Base-by-base conservation (phyloP, 2,329 filamentous ascomycete species). In the Beauveria caledonica region DNA sequence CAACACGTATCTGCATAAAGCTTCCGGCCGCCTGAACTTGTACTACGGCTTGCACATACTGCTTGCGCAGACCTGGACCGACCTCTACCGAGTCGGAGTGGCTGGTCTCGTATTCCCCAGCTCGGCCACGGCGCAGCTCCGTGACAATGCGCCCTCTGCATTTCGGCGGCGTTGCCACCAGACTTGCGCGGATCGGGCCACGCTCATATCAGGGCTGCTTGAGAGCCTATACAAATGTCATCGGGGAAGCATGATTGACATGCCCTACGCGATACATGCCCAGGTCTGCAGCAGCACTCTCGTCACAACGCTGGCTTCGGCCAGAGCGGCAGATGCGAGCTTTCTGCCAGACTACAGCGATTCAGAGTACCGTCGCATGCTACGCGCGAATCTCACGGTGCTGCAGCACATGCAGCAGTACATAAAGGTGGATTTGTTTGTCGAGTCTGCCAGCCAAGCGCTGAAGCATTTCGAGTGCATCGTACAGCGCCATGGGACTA, bases 241-340 rank as follows among this genome's bases (percentile, higher is more conserved):
- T 21, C 55, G 48, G n/a, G 51, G 44, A 36, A 61, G 59, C 23
- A 56, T 61, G 50, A 40, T 61, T 21, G 59, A 61, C 23, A 50
- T 57, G 25, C 59, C 59, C 11, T 61, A 57, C 25, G 59, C 53
- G 2, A 57, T 61, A 25, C 53, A 61, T 23, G 53, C 54, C 9
- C 60, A 61, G 27, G 60, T 61, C 17, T 61, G 60, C 40, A 62
- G 54, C 40, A 54, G 54, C 17, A 56, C 58, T 23, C 55, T 62
- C 9, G 54, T 62, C 13, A 62, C 60, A 2, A 62, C 60, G n/a
- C 60, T 62, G n/a, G 60, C 48, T 4, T 62, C 60, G 8, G 29
- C 52, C 45, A 50, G 48, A 25, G 13, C 29, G 0, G 25, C 25
- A 5, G 51, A 21, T 49, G n/a, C 13, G 33, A 7, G 23, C 8